These are phyloP conservation scores for Margaritispora aquatica DNA, from an alignment of 495 filamentous ascomycete species.

Conservation along the genomic window DNA sequence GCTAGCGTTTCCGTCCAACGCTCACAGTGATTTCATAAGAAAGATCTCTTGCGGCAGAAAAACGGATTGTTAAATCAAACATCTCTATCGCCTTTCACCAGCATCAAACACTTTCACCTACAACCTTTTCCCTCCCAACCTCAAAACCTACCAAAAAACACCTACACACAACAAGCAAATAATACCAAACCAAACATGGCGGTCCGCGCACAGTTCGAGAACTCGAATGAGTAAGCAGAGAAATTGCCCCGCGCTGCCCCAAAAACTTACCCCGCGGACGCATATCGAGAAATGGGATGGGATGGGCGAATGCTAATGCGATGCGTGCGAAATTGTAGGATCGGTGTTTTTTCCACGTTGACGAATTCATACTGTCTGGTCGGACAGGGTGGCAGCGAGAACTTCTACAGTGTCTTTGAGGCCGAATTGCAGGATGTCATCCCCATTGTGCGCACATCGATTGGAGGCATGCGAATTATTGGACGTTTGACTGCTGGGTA, in stretches of 20 bases:
- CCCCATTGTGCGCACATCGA: conserved; percentile 95
- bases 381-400: conserved; percentile 90
- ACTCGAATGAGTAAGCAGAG: conserved; percentile 88
- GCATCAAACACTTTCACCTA: not conserved
- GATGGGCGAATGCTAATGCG: not conserved
- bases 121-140: not conserved
- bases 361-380: conserved; percentile 95
- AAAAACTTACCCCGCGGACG: too few species aligned
- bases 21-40: not conserved
- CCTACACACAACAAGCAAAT: conserved; percentile 8
- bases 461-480: conserved; percentile 92
- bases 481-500: conserved; percentile 93
- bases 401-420: conserved; percentile 98
- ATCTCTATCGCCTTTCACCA: not conserved
- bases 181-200: conserved; percentile 47
- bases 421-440: conserved; percentile 95
- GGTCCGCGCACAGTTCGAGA: conserved; percentile 90
- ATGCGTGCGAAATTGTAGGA: too few species aligned
- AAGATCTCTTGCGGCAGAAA: not conserved
- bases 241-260: conserved; percentile 16
- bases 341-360: conserved; percentile 92
- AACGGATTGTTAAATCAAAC: not conserved
- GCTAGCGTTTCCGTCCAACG: not conserved
- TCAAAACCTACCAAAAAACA: conserved; percentile 13
- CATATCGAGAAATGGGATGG: too few species aligned